Evolutionary conservation across 2,329 filamentous ascomycete genomes (phyloP).

Genomic region (Zymoseptoria brevis): DNA sequence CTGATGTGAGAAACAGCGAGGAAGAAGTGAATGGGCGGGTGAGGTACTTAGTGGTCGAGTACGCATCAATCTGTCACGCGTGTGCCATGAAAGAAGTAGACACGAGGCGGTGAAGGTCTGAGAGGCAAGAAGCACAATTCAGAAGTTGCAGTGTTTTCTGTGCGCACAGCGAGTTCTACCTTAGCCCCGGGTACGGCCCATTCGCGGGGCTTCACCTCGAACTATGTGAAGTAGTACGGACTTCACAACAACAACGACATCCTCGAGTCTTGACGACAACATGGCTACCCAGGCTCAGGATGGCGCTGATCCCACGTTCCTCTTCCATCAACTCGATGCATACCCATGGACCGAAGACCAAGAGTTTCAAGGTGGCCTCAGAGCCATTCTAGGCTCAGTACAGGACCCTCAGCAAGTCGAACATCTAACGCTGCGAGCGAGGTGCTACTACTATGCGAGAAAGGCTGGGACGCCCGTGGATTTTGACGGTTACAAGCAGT

Average conservation of each 20-base stretch:
- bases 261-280: slow-evolving; percentile 5
- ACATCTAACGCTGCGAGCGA: slow-evolving; percentile 57
- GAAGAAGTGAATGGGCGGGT: not conserved
- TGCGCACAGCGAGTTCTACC: not conserved
- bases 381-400: slow-evolving; percentile 54
- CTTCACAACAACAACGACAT: not conserved
- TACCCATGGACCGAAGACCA: slow-evolving; percentile 62
- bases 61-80: not conserved
- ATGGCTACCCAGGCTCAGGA: slow-evolving; percentile 16
- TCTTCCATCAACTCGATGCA: slow-evolving; percentile 55
- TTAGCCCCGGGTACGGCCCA: not conserved
- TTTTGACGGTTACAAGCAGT: slow-evolving; percentile 59
- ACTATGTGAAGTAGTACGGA: not conserved
- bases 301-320: slow-evolving; percentile 14
- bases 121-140: not conserved
- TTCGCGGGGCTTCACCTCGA: not conserved
- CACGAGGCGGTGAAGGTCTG: not conserved
- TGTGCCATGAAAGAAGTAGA: not conserved
- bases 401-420: slow-evolving; percentile 47
- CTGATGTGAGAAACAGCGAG: not conserved
- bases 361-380: slow-evolving; percentile 60
- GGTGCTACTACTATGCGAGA: slow-evolving; percentile 58
- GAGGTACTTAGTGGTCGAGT: not conserved
- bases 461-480: slow-evolving; percentile 47
- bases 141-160: not conserved